Evolutionary conservation across 2,329 filamentous ascomycete species (phyloP), one percentile per base, ranked within the genome.

Genomic region (Aspergillus sp.): DNA sequence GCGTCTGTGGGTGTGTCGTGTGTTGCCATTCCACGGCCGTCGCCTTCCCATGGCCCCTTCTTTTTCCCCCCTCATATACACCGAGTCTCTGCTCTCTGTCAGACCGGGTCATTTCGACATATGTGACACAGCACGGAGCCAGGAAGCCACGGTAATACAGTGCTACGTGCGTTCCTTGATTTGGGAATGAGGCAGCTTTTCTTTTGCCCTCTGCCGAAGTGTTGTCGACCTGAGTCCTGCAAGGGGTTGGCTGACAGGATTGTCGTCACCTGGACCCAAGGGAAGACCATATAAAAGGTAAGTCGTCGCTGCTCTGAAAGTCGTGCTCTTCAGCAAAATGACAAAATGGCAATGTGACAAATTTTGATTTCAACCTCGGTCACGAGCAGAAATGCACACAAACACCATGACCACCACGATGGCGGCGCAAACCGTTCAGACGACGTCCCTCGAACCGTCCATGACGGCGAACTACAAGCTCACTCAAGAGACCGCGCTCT

Each of bases 361-460:
- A 23, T 34, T 31, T 50, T 41, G 22, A 19, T 28, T 50, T 23
- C n/a, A 30, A 5, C 31, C 3, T 13, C 15, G 41, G 54, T 46
- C 7, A 23, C 41, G 22, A 34, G 41, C 19, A 7, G 46, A 22
- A 7, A 57, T 50, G 54, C 31, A 45, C 25, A 15, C 17, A 8
- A 38, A 31, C 17, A 59, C 53, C 11, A 62, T 63, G 56, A 23
- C 62, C 3, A 57, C 55, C 53, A 59, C 51, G 34, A 41, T 41
- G 34, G 34, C 34, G 5, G 34, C 34, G 11, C 34, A 41, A 41
- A 41, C 34, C 11, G 4, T 41, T 11, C 34, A 41, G 34, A 41
- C 34, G 34, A 41, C 34, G 34, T 22, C 46, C 46, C 15, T n/a
- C 38, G 48, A 57, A 41, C 34, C 15, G 31, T 50, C 46, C 51